Percentiles rank a stretch among this genome's conserved stretches.
Evolutionary conservation across 176 grass and related monocot species (phyloP).

Genomic region (Hordeum marinum): DNA sequence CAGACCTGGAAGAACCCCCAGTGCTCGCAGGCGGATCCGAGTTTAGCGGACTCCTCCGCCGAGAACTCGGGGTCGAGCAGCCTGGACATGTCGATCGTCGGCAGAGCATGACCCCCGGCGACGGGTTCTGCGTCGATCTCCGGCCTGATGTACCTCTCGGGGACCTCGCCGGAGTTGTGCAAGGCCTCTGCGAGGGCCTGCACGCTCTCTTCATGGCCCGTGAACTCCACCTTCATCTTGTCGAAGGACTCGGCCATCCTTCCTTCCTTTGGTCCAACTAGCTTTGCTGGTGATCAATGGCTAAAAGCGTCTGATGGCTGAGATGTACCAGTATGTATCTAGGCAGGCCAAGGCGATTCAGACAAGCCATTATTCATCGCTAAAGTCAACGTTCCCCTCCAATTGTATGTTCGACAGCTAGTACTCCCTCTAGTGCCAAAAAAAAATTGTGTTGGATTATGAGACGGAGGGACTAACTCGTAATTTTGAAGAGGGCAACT

Average conservation of each 20-base stretch:
- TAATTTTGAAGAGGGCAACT: too few species aligned
- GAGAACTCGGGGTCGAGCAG: conserved; percentile 26
- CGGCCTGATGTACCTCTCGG: conserved; percentile 30
- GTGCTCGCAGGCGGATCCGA: conserved; percentile 41
- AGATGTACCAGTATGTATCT: conserved; percentile 16
- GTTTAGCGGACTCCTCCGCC: conserved; percentile 33
- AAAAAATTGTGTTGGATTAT: too few species aligned
- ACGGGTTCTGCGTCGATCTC: conserved; percentile 11
- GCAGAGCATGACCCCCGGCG: background rate
- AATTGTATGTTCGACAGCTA: background rate
- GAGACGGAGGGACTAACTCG: too few species aligned
- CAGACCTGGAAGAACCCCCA: conserved; percentile 65
- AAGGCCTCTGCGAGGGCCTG: conserved; percentile 35
- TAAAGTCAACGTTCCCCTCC: background rate
- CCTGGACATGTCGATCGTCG: conserved; percentile 30
- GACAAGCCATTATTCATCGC: background rate
- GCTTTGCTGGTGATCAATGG: background rate
- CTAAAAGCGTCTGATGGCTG: background rate
- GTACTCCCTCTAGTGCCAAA: too few species aligned
- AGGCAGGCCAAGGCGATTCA: background rate
- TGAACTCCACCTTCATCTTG: conserved; percentile 28
- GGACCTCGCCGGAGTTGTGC: background rate
- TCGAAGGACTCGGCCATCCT: conserved; percentile 22
- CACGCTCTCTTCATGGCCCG: conserved; percentile 34
- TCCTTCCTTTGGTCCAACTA: conserved; percentile 3